Conservation (phyloP, 139 green algal genomes). For the Dunaliella primolecta region DNA sequence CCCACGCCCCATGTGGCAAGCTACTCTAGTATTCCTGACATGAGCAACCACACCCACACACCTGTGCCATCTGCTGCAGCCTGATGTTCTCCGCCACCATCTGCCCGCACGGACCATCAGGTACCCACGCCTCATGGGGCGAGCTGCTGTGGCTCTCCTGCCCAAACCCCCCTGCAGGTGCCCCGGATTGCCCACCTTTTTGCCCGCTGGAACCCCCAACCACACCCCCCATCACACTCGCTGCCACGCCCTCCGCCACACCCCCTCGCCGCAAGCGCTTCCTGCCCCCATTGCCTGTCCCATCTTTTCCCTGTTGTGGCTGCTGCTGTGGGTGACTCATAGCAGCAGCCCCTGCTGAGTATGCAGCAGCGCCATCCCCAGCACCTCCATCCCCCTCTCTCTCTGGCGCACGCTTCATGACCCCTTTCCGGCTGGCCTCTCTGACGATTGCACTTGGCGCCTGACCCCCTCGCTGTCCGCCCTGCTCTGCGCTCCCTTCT, state of each 20-base stretch:
- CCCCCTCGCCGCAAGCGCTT: background rate
- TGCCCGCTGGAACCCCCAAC: too few species aligned
- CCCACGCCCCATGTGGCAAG: too few species aligned
- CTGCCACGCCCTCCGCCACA: background rate
- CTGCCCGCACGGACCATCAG: too few species aligned
- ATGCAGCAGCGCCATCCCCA: background rate
- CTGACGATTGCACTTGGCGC: too few species aligned
- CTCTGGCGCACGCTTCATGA: background rate
- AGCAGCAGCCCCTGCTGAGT: background rate
- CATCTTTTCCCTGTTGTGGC: too few species aligned
- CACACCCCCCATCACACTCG: too few species aligned
- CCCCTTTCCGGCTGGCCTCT: too few species aligned
- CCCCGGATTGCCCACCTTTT: background rate
- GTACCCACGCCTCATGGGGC: background rate
- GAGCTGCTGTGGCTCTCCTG: background rate
- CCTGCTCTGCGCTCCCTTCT: too few species aligned
- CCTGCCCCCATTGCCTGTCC: background rate
- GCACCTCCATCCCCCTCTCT: background rate
- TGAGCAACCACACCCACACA: background rate
- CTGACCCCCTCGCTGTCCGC: too few species aligned
- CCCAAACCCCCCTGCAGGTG: background rate
- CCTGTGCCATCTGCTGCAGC: background rate
- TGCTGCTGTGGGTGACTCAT: too few species aligned
- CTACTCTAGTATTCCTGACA: too few species aligned
- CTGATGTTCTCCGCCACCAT: background rate